Evolutionary conservation across 129 eudicot genomes (phyloP).

Genomic region (Daucus carota): DH1_v3.0 NC_030381.2:46812001-46812500

Average conservation of each 20-base stretch:
- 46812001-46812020: conserved; percentile 55
- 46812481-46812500: no score
- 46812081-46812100: conserved; percentile 78
- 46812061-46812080: conserved; percentile 59
- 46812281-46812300: neutral
- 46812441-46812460: conserved; percentile 22
- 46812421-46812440: conserved; percentile 29
- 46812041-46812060: conserved; percentile 47
- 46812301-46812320: conserved; percentile 15
- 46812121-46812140: conserved; percentile 74
- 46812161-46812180: conserved; percentile 72
- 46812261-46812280: neutral
- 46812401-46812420: conserved; percentile 18
- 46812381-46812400: neutral
- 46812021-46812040: conserved; percentile 66
- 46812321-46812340: conserved; percentile 15
- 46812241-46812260: neutral
- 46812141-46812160: conserved; percentile 88
- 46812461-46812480: neutral
- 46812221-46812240: conserved; percentile 10
- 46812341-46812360: conserved; percentile 19
- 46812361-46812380: conserved; percentile 26
- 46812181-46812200: conserved; percentile 16
- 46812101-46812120: conserved; percentile 77
- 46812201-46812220: conserved; percentile 5